Base-by-base conservation (phyloP, 2,329 filamentous ascomycete genomes). In the Monilinia vaccinii-corymbosi region DNA sequence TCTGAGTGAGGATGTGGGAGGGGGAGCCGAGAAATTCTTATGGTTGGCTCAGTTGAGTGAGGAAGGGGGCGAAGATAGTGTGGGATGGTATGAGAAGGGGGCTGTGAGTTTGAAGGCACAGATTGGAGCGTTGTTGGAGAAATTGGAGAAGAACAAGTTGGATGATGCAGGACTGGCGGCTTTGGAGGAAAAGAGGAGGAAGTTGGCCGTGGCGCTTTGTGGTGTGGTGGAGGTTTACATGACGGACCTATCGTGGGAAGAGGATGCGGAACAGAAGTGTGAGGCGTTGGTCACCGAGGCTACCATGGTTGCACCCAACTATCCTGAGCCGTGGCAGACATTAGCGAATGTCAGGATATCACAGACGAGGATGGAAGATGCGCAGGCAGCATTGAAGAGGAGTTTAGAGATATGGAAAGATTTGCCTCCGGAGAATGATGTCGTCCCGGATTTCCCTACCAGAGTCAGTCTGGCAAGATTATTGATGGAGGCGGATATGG, bases 201-300 rank as follows among this genome's bases (percentile, higher is more conserved):
- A 94, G 74, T 79, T 97, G 40, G 90, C 91, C 2, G 91, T 91
- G 67, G 90, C 92, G n/a, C 81, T 99, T 40, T 99, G 95, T 74
- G 91, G 89, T 32, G 90, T 97, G 62, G 86, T 90, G 8, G 94
- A 99, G 76, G 91, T 99, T 53, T 99, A 97, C 78, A 99, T 99
- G 94, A 99, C 94, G 13, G 94, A 99, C 76, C 77, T 97, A 68
- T 94, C 89, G 69, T 94, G 83, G 90, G 92, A 97, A 75, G 84
- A 86, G 56, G 91, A 97, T 71, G 94, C 93, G 6, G 94, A 99
- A 76, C 78, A 82, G 66, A 83, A 87, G 66, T 99, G 95, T 77
- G 93, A 99, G 75, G 78, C 83, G 6, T 84, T 96, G 61, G 84
- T 97, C 64, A 96, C 92, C 7, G 91, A 99, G 76, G 94, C 94